Base-by-base conservation (phyloP, 2,329 filamentous ascomycete species). In the Paecilomyces sp. region DNA sequence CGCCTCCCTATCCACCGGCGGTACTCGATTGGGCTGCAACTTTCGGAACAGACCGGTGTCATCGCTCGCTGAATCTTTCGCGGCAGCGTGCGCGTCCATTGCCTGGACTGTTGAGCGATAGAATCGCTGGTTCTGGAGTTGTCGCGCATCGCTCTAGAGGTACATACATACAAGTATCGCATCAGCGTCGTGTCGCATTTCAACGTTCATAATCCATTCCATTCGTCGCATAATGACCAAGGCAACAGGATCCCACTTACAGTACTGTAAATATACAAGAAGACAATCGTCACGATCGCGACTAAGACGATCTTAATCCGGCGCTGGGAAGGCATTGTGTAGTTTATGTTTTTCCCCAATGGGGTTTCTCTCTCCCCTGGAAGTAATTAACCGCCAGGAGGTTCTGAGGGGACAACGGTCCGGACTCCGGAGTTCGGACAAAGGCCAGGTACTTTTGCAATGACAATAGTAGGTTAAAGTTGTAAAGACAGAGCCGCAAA, bases 231-330 rank as follows among this genome's bases (percentile, higher is more conserved):
- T n/a, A 50, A 30, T 6, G 30, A 50, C 50, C 41, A 41, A 50
- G 24, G 25, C 54, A 22, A 34, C 18, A 15, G 57, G 57, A 54
- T 55, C 18, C 30, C 18, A 61, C 81, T 79, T 71, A 88, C 85
- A 60, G 87, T 88, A 71, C 91, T 87, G 79, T 93, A 91, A 66
- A 95, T 79, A 58, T 88, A 77, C 54, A 87, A 81, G 65, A 93
- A 76, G 61, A 93, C 75, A 61, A 84, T 79, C 64, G 86, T 80
- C 65, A 92, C 66, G 59, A 87, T 80, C 59, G 88, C 79, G 68
- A 92, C 79, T 64, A 85, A 78, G 59, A 91, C 77, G 66, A 88
- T 78, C 70, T 87, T 87, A 67, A 91, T 70, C 67, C 90, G 87
- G 64, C 91, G 86, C 67, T 83, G 80, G 22, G 88, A 88, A 68